Conservation (phyloP, 805 yeast species). For the Candida oleophila region DNA sequence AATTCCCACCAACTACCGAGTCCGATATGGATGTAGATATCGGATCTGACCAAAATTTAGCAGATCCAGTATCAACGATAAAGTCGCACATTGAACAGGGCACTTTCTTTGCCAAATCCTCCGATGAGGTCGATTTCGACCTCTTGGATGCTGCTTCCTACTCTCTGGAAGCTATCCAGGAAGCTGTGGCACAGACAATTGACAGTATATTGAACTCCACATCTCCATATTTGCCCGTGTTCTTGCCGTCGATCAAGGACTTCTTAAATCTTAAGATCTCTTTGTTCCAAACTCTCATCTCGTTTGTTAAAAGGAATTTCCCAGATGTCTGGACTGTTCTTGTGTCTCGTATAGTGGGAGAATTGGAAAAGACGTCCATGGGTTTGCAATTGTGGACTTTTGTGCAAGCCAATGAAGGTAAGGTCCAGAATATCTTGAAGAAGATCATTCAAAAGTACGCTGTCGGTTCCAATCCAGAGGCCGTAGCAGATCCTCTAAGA, state of each 20-base stretch:
- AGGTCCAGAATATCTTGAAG: constrained; percentile 9
- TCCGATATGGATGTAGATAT: constrained; percentile 1
- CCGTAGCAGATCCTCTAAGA: constrained; percentile 1
- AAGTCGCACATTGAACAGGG: constrained; percentile 85
- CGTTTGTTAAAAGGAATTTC: constrained; percentile 48
- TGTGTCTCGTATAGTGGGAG: constrained; percentile 33
- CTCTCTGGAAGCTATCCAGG: constrained; percentile 12
- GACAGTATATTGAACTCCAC: constrained; percentile 57
- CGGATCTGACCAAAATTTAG: background rate
- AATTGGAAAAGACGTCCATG: constrained; percentile 28
- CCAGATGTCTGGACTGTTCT: constrained; percentile 31
- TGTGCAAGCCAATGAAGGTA: background rate
- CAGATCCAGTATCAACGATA: constrained; percentile 35
- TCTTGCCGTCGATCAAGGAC: constrained; percentile 48
- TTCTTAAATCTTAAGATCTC: constrained; percentile 51
- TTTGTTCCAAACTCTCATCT: constrained; percentile 44
- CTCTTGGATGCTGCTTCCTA: constrained; percentile 24
- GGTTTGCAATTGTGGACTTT: background rate
- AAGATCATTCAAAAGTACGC: constrained; percentile 46
- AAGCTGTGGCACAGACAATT: constrained; percentile 49
- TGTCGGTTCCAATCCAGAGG: constrained; percentile 24
- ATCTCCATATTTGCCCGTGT: constrained; percentile 56
- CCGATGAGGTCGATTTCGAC: constrained; percentile 43
- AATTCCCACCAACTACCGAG: constrained; percentile 24
- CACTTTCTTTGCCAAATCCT: constrained; percentile 56